phyloP scores from a whole-genome alignment of 2,329 filamentous ascomycete species.

The Trichoderma hamatum region DNA sequence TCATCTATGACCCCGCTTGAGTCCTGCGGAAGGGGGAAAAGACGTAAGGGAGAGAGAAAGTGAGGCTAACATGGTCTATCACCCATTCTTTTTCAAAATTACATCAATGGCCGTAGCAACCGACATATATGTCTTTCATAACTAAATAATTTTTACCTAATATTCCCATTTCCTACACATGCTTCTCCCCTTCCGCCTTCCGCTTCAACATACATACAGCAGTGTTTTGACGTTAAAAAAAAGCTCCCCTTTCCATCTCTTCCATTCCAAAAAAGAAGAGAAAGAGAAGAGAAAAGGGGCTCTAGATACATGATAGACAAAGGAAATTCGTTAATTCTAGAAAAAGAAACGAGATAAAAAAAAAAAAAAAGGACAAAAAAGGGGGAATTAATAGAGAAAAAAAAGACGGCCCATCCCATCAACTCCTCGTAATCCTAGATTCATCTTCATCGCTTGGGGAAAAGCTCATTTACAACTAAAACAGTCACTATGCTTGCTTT shows the following conservation, averaged over 20 bases:
- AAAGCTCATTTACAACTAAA: constrained; percentile 1
- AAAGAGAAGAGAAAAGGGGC: neutral
- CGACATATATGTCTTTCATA: neutral
- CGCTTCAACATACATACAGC: neutral
- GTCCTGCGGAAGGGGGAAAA: too few species aligned
- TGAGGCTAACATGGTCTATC: neutral
- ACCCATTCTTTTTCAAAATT: neutral
- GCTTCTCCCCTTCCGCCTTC: neutral
- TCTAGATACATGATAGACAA: constrained; percentile 17
- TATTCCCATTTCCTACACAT: neutral
- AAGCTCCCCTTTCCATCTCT: neutral
- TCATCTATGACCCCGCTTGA: too few species aligned
- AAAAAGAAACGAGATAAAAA: neutral
- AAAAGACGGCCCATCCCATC: constrained; percentile 1
- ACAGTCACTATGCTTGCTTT: constrained; percentile 7
- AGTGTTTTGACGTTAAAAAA: neutral
- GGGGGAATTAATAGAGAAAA: neutral
- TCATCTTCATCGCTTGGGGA: constrained; percentile 13
- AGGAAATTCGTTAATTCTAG: constrained; percentile 26
- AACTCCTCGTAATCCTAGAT: constrained; percentile 16
- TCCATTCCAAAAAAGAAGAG: neutral
- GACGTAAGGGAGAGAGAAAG: neutral
- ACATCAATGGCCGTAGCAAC: neutral
- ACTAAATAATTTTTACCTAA: neutral
- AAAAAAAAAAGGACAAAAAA: neutral